Evolutionary conservation across 371 early-diverging fungal genomes (phyloP), one percentile per base, ranked within the genome.

Genomic region (Batkoa obscura): DNA sequence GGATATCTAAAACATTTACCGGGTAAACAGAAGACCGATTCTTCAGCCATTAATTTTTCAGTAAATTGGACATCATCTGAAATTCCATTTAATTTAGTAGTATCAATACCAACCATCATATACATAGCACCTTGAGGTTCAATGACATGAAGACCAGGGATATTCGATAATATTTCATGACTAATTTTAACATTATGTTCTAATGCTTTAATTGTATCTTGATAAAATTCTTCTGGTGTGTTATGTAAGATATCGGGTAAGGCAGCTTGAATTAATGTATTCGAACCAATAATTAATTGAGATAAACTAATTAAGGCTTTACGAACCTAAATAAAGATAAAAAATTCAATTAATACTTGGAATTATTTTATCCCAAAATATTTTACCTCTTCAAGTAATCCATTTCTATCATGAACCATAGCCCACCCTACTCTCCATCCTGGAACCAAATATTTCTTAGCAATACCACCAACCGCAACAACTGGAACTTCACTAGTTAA

Each of bases 351-450:
- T 38, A 13, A n/a, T 17, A 23, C 38, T 10, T n/a, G 42, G 33
- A 48, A 64, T 58, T 15, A 62, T 58, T 13, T 60, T 53, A 46
- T 54, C 38, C 38, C 58, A 61, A 36, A n/a, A 43, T 33, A 15
- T 12, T 42, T 23, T 23, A 66, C 66, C 49, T 76, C 72, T 0
- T 43, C 58, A 59, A 85, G 75, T 32, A 66, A 59, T 47, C 70
- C 62, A 58, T 77, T 68, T 37, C 73, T 71, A 64, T 89, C 89
- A 63, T 91, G 80, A 43, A 92, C 72, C 23, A 83, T 63, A 37
- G 90, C 73, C 93, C 93, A 92, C 15, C 90, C 90, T 12, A 90
- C 63, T 59, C 93, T 73, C 90, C 90, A 92, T 4, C 93, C 93
- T 39, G 93, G 93, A 0, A 90, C 84, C 8, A 90, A 72, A 74